A percentile compares a stretch with the other conserved stretches of the same genome.
Evolutionary conservation across 192 early-diverging fungal genomes (phyloP).

Genomic region (Coemansia sp.): DNA sequence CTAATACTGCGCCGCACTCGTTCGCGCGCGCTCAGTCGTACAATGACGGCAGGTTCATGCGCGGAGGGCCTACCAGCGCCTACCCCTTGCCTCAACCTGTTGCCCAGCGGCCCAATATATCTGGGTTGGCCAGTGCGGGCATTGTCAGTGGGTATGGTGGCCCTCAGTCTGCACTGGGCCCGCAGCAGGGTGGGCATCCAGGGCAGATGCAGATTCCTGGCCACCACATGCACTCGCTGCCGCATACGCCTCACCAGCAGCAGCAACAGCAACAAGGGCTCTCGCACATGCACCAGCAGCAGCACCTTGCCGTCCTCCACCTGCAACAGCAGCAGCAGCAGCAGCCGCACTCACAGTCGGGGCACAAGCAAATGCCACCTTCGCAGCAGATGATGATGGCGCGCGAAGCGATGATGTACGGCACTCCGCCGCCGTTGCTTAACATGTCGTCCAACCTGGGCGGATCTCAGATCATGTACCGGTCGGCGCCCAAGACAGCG

Average conservation of each 20-base stretch:
- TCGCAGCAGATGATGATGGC: conserved; percentile 29
- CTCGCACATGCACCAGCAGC: conserved; percentile 26
- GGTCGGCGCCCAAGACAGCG: conserved; percentile 35
- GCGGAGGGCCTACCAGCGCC: conserved; percentile 39
- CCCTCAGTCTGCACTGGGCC: conserved; percentile 18
- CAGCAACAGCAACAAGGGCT: conserved; percentile 23
- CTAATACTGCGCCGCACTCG: conserved; percentile 20
- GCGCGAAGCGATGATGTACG: conserved; percentile 49
- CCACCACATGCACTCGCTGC: conserved; percentile 44
- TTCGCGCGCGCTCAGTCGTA: conserved; percentile 45
- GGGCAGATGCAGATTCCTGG: conserved; percentile 20
- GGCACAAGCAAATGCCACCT: conserved; percentile 19
- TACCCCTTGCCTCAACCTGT: conserved; percentile 52
- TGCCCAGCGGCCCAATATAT: conserved; percentile 36
- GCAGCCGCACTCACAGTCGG: conserved; percentile 7
- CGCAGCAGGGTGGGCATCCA: conserved; percentile 10
- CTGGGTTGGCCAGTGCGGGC: conserved; percentile 33
- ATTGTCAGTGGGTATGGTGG: conserved; percentile 20
- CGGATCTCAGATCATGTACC: conserved; percentile 37
- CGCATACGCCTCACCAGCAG: conserved; percentile 42
- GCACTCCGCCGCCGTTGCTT: conserved; percentile 44
- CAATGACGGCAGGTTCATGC: conserved; percentile 30
- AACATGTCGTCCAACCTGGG: conserved; percentile 25
- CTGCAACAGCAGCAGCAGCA: conserved; percentile 30
- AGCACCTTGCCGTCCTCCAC: conserved; percentile 25